Conservation (phyloP, 2,329 filamentous ascomycete species). For the Pseudocercospora crystallina region DNA sequence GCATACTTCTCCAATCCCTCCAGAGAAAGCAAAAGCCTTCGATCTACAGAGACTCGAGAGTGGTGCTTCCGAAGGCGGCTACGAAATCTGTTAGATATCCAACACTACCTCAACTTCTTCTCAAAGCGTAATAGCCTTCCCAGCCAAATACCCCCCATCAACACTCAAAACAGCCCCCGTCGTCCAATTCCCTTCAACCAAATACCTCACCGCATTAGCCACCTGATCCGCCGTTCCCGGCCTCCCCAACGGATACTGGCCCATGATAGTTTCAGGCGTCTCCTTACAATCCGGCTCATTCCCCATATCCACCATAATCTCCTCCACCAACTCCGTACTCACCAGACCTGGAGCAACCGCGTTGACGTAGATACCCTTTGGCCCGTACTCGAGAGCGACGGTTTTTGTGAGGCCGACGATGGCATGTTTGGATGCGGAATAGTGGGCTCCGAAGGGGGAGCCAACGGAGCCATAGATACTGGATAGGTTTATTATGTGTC, state of each 20-base stretch:
- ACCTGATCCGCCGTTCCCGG: conserved; percentile 1
- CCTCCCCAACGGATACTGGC: not conserved
- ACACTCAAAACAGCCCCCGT: not conserved
- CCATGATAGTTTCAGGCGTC: not conserved
- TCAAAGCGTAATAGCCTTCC: not conserved
- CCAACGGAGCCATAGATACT: conserved; percentile 42
- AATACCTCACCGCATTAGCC: not conserved
- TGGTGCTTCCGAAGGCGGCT: no score
- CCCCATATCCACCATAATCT: not conserved
- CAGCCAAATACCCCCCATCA: not conserved
- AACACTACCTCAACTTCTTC: not conserved
- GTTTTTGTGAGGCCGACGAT: conserved; percentile 43
- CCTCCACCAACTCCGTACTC: not conserved
- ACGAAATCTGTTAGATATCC: no score
- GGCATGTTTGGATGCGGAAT: conserved; percentile 41
- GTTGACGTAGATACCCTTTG: conserved; percentile 17
- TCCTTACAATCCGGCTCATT: not conserved
- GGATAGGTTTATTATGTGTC: conserved; percentile 39
- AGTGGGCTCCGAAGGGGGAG: conserved; percentile 36
- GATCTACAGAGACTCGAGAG: no score
- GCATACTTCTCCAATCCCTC: conserved; percentile 23
- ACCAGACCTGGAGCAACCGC: conserved; percentile 22
- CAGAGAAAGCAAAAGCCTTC: conserved; percentile 19
- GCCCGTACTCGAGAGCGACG: conserved; percentile 23
- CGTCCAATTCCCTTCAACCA: not conserved